These are phyloP conservation scores for Eucalyptus sideroxylon DNA, from an alignment of 345 rosid species.

Conservation along the genomic window DNA sequence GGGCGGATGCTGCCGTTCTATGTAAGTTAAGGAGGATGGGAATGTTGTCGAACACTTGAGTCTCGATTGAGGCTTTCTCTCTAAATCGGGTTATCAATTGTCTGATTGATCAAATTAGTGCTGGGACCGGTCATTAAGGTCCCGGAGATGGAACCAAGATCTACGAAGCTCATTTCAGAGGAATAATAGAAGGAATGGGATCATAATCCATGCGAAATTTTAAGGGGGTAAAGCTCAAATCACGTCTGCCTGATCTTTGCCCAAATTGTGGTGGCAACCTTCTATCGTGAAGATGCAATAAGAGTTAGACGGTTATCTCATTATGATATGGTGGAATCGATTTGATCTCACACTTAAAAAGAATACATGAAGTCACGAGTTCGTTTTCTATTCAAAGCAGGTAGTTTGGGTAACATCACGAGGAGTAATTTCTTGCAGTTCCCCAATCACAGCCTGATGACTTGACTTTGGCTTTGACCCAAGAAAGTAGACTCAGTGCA, in stretches of 20 bases:
- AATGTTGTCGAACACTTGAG: background rate
- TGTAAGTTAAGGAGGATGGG: background rate
- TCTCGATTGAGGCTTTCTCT: background rate
- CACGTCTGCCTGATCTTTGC: background rate
- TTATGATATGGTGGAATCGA: background rate
- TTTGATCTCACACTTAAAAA: background rate
- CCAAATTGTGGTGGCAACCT: background rate
- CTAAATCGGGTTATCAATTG: background rate
- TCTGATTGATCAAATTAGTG: background rate
- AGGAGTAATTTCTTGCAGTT: background rate
- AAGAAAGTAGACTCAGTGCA: background rate
- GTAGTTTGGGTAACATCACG: background rate
- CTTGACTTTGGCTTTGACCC: background rate
- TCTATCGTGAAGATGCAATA: background rate
- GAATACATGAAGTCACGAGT: background rate
- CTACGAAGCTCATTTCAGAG: background rate
- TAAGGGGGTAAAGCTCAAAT: background rate
- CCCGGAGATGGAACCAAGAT: background rate
- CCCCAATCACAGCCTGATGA: background rate
- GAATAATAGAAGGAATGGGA: background rate
- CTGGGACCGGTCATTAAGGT: too few relatives aligned
- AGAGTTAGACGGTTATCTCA: background rate
- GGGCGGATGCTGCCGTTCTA: background rate
- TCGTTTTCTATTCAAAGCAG: background rate
- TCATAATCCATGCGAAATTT: background rate